A percentile compares a stretch with the other conserved stretches of the same genome.
These are phyloP conservation scores for Monascus purpureus DNA, from an alignment of 495 filamentous ascomycete genomes.

Conservation along the genomic window DNA sequence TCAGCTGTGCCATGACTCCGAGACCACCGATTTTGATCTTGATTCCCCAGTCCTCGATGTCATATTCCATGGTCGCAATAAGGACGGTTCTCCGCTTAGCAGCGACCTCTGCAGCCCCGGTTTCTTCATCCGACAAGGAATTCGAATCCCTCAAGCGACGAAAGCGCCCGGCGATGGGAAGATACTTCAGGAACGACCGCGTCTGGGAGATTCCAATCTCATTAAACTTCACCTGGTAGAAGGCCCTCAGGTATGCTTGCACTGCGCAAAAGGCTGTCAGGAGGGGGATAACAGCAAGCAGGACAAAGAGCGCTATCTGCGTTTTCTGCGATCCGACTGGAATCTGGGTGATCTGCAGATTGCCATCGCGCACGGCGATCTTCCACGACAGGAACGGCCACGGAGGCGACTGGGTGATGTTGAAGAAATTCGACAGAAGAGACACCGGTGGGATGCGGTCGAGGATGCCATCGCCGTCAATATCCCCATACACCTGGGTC, in stretches of 20 bases:
- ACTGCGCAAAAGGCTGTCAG: constrained; percentile 24
- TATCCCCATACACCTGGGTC: constrained; percentile 34
- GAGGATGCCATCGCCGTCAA: constrained; percentile 29
- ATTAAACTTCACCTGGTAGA: constrained; percentile 41
- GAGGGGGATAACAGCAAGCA: constrained; percentile 29
- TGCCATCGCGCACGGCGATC: constrained; percentile 31
- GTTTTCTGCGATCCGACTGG: constrained; percentile 27
- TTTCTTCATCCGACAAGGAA: not conserved
- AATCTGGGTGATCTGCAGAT: constrained; percentile 22
- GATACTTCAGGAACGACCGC: constrained; percentile 10
- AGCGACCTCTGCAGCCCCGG: constrained; percentile 2
- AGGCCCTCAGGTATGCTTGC: constrained; percentile 28
- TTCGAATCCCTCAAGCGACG: not conserved
- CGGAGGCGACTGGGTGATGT: constrained; percentile 27
- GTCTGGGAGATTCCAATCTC: constrained; percentile 20
- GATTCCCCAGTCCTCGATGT: constrained; percentile 36
- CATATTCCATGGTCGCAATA: constrained; percentile 38
- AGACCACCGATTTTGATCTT: constrained; percentile 38
- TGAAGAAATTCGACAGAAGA: constrained; percentile 28
- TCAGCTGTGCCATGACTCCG: constrained; percentile 37
- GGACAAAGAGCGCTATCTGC: constrained; percentile 29
- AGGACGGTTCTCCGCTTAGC: constrained; percentile 21
- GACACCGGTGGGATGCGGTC: constrained; percentile 27
- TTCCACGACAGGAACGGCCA: constrained; percentile 30
- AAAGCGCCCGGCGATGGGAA: constrained; percentile 1